Evolutionary conservation across 2,329 filamentous ascomycete genomes (phyloP), one percentile per base, ranked within the genome.

Genomic region (Ophiostoma tasmaniense): DNA sequence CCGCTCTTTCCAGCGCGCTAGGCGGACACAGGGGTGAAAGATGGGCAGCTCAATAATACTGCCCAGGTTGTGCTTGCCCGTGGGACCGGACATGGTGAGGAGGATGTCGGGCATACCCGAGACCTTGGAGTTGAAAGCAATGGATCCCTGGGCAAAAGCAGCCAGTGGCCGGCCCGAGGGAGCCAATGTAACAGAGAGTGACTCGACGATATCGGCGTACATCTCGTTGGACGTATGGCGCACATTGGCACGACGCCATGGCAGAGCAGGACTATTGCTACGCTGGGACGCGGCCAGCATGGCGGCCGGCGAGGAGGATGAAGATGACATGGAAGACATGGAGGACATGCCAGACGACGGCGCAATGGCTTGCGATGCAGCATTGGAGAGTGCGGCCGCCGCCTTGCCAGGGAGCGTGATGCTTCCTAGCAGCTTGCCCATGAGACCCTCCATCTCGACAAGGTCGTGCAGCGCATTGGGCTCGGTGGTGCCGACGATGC

Each of bases 141-240:
- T 94, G 4, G 92, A 96, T 20, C 95, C 95, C 74, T 95, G 91
- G 17, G 92, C 91, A 72, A 96, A 89, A 2, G 95, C 94, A 8
- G 92, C 89, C 28, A 99, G 83, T 0, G 94, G 90, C 17, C 93
- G 85, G 4, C 95, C 95, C 0, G 93, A 97, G 0, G 95, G 95
- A 0, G 95, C 93, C 59, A 98, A 85, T 0, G 90, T 97, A 55
- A 97, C 92, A 0, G 89, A 87, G 0, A 99, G 82, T 1, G 91
- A 92, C 80, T 99, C 95, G 71, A 99, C 88, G 14, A 99, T 88
- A 77, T 99, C 95, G 69, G 97, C 94, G 77, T 98, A 98, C 73
- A 99, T 84, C 78, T 99, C 95, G 79, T 98, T 99, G 68, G 91
- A 96, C 3, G 94, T 98, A 78, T 99, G 95, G 20, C 93, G 86